These are phyloP conservation scores for Schwanniomyces polymorphus DNA, from an alignment of 805 yeast genomes.

Conservation along the genomic window DNA sequence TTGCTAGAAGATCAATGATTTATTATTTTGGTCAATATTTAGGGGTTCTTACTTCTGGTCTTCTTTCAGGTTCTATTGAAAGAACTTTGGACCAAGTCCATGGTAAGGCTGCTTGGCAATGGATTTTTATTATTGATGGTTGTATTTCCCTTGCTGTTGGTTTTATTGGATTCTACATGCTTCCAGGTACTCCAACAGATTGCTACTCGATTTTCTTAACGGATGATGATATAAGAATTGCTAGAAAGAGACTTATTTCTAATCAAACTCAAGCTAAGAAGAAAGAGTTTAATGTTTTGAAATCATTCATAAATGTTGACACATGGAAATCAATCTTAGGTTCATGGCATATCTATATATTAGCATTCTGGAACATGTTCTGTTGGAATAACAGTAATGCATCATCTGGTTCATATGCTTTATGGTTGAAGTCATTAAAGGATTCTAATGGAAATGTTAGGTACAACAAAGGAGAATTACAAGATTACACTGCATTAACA, in stretches of 20 bases:
- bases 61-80: constrained; percentile 54
- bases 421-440: constrained; percentile 47
- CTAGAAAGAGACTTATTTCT: constrained; percentile 12
- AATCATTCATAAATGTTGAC: constrained; percentile 35
- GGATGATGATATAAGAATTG: constrained; percentile 25
- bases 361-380: constrained; percentile 51
- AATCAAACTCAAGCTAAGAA: constrained; percentile 11
- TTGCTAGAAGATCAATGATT: constrained; percentile 27
- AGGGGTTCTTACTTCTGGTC: constrained; percentile 58
- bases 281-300: constrained; percentile 17
- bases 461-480: constrained; percentile 29
- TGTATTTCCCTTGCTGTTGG: constrained; percentile 56
- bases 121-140: constrained; percentile 66
- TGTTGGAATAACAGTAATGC: constrained; percentile 60
- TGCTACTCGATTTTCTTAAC: constrained; percentile 24
- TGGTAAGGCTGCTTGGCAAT: constrained; percentile 64
- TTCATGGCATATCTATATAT: constrained; percentile 57
- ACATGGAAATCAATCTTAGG: constrained; percentile 33
- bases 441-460: constrained; percentile 11
- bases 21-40: constrained; percentile 59
- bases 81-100: constrained; percentile 42
- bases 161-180: constrained; percentile 46
- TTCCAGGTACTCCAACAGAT: constrained; percentile 62
- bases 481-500: constrained; percentile 39
- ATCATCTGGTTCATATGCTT: constrained; percentile 28